These are phyloP conservation scores for Ophioceras dolichostomum DNA, from an alignment of 2,329 filamentous ascomycete genomes.

Conservation along the genomic window DNA sequence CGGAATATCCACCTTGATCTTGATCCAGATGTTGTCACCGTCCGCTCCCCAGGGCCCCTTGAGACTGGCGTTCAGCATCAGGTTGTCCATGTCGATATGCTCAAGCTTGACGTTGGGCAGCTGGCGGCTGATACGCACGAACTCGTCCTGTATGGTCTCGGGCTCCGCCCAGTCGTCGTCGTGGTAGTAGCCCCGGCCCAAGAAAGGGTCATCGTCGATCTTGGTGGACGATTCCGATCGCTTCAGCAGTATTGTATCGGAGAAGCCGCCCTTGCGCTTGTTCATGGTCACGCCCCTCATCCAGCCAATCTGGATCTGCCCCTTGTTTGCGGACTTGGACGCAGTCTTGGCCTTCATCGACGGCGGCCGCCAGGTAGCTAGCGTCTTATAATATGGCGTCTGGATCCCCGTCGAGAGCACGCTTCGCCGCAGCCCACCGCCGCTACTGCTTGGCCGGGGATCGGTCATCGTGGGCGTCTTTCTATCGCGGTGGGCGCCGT, in stretches of 20 bases:
- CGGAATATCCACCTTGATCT: slow-evolving; percentile 48
- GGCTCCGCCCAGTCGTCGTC: slow-evolving; percentile 46
- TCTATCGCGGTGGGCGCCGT: slow-evolving; percentile 42
- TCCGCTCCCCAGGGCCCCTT: slow-evolving; percentile 52
- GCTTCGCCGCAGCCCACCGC: slow-evolving; percentile 19
- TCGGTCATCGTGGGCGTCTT: slow-evolving; percentile 51
- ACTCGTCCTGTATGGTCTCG: slow-evolving; percentile 52
- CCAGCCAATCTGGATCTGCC: slow-evolving; percentile 51
- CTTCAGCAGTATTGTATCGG: too few relatives aligned
- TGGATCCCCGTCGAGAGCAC: slow-evolving; percentile 31
- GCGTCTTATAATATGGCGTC: slow-evolving; percentile 19
- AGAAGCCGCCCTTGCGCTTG: slow-evolving; percentile 34
- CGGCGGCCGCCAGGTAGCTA: slow-evolving; percentile 36
- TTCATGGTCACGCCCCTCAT: slow-evolving; percentile 58
- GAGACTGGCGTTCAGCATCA: slow-evolving; percentile 46
- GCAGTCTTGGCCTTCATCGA: slow-evolving; percentile 45
- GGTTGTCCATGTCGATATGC: slow-evolving; percentile 49
- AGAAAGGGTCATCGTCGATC: not conserved
- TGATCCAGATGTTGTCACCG: slow-evolving; percentile 46
- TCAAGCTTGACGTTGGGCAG: slow-evolving; percentile 54
- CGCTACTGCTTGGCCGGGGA: slow-evolving; percentile 33
- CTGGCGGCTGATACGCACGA: slow-evolving; percentile 47
- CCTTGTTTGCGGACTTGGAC: slow-evolving; percentile 29
- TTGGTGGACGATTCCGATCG: not conserved
- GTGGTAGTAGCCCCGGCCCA: not conserved